Base-by-base conservation (phyloP, 2,329 filamentous ascomycete species). In the Penicillium sp. region DNA sequence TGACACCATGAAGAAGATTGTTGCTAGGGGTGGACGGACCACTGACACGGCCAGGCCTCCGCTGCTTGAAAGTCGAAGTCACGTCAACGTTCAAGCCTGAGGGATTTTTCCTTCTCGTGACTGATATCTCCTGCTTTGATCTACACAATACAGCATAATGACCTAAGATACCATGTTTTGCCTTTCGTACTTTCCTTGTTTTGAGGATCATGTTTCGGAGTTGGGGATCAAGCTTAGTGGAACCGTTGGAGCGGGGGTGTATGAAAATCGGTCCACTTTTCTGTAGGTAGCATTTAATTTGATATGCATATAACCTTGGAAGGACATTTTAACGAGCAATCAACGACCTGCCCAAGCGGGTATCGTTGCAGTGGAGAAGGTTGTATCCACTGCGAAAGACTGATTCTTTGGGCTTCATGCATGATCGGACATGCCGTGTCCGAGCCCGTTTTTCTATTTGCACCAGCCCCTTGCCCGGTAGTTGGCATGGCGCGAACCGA, bases 1-100 rank as follows among this genome's bases (percentile, higher is more conserved):
- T 37, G 61, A 62, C 16, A 69, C 57, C 35, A 77, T 75, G 64
- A 72, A 65, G 48, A 64, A 68, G 16, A 55, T 78, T 27, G 59
- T 58, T 5, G 64, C 56, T 56, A 27, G 22, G 21, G 57, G 47
- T 9, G 52, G 51, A 43, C 52, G 43, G 29, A 39, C 50, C n/a
- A 48, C n/a, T 24, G 54, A 55, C 3, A 66, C 55, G 33, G 62
- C 62, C 33, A 63, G 63, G 31, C 61, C 56, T 35, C 57, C 56
- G 37, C 53, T 53, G 16, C 57, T 65, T 21, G 59, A 50, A 26
- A 56, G 39, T 22, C 19, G 47, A 41, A 56, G 54, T n/a, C 53
- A 56, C 35, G 62, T 70, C 22, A 60, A 64, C 33, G 58, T 68
- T 39, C 60, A 57, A 45, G 63, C 62, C 37, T 70, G 55, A 66